Base-by-base conservation (phyloP, 257 asterid genomes). In the Oldenlandia corymbosa region DNA sequence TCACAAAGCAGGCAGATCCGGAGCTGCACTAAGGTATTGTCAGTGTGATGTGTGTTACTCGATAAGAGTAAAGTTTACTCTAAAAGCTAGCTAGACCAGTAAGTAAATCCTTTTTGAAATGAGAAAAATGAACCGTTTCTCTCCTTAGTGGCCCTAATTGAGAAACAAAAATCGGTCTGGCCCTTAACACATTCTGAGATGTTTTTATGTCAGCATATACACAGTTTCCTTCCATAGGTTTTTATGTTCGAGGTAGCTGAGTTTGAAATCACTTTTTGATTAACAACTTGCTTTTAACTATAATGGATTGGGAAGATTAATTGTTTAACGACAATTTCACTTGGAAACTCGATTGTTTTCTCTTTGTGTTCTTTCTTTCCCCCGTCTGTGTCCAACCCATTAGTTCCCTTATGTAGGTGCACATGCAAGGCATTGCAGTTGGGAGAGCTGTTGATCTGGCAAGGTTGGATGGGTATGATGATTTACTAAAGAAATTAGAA, bases 391-490 rank as follows among this genome's bases (percentile, higher is more conserved):
- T 39, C 20, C 20, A 13, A 52, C 21, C 45, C 34, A 43, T 58
- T 8, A n/a, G 41, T 27, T 50, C 50, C 60, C 39, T 51, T 64
- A 20, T 20, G 17, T 51, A 93, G 99, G 97, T 93, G 68, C 97
- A 84, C 76, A 85, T 93, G 97, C 96, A 89, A 87, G 94, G 96
- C 47, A 83, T 80, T 74, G 95, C 95, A 47, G 97, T 93, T 64
- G 99, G 99, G 69, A 84, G 97, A 74, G 99, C 99, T 32, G 94
- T 93, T 50, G 97, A 93, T 76, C 77, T 93, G 50, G 76, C 91
- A 54, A 78, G 81, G 75, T 87, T 84, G 60, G 83, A 84, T 77
- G 79, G 91, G 74, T 93, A 93, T 31, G 85, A 81, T 45, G 96
- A 87, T 76, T 79, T 93, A 64, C 95, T 87, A 58, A 83, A 75